phyloP scores from a whole-genome alignment of 768 basidiomycete genomes.

The Nidularia sp. region DNA sequence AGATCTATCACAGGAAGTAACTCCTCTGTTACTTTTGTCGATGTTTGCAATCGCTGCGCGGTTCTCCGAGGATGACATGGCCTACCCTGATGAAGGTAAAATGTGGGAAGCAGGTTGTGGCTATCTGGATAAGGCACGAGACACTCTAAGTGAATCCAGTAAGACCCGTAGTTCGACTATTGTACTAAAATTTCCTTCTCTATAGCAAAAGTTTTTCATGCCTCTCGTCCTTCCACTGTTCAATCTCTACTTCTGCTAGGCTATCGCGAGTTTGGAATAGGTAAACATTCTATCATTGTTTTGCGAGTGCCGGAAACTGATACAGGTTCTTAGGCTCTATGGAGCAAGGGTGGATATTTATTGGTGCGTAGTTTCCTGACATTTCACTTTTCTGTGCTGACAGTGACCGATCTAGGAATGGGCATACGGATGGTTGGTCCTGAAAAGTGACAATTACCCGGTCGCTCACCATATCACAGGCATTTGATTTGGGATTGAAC shows the following conservation, averaged over 20 bases:
- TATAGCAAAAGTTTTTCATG: constrained; percentile 60
- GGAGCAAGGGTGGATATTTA: constrained; percentile 85
- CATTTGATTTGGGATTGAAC: constrained; percentile 78
- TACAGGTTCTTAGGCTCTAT: constrained; percentile 41
- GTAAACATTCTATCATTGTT: constrained; percentile 11
- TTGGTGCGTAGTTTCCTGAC: constrained; percentile 39
- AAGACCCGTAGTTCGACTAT: background rate
- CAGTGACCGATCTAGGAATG: constrained; percentile 11
- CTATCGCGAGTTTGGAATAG: constrained; percentile 83
- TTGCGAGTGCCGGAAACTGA: background rate
- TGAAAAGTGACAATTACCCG: constrained; percentile 1
- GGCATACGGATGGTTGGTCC: constrained; percentile 24
- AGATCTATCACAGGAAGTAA: constrained; percentile 59
- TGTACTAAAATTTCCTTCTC: constrained; percentile 5
- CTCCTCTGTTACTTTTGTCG: constrained; percentile 67
- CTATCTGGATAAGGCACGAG: constrained; percentile 59
- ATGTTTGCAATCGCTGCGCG: constrained; percentile 83
- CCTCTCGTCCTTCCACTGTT: constrained; percentile 69
- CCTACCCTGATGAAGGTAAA: constrained; percentile 42
- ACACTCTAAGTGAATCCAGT: constrained; percentile 49
- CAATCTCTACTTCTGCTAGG: constrained; percentile 79
- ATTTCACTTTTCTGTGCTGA: background rate
- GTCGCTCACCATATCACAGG: constrained; percentile 33
- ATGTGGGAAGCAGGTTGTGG: constrained; percentile 70
- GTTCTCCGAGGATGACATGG: constrained; percentile 50